Percentiles rank a stretch among this genome's conserved stretches.
These are phyloP conservation scores for Niebla homalea DNA, from an alignment of 495 filamentous ascomycete genomes.

Conservation along the genomic window DNA sequence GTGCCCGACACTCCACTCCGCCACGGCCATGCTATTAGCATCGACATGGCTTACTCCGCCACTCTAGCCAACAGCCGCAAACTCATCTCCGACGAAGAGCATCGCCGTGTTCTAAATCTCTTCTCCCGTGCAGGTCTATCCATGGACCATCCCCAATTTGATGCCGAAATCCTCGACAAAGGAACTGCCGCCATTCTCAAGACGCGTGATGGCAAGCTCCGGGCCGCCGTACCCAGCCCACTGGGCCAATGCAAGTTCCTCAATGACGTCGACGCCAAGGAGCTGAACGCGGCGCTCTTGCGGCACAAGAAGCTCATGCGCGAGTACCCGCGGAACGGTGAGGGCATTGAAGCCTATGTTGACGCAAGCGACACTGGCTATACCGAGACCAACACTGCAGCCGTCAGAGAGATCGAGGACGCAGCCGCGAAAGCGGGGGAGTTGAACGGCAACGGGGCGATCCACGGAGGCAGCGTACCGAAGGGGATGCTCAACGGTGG, in stretches of 20 bases:
- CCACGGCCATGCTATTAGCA: constrained; percentile 52
- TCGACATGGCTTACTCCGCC: constrained; percentile 55
- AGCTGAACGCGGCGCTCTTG: constrained; percentile 36
- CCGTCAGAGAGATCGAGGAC: constrained; percentile 22
- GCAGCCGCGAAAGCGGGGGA: constrained; percentile 23
- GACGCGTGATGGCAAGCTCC: constrained; percentile 46
- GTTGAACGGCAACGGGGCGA: constrained; percentile 18
- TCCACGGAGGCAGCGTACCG: constrained; percentile 12
- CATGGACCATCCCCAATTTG: constrained; percentile 49
- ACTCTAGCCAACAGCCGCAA: constrained; percentile 42
- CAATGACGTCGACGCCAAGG: constrained; percentile 38
- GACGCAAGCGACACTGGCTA: constrained; percentile 48
- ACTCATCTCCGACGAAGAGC: constrained; percentile 37
- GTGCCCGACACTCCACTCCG: constrained; percentile 45
- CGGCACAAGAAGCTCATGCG: constrained; percentile 42
- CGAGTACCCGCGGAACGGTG: constrained; percentile 40
- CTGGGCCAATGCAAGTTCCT: constrained; percentile 44
- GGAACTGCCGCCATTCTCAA: constrained; percentile 48
- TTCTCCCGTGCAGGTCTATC: constrained; percentile 50
- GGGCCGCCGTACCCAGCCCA: constrained; percentile 44
- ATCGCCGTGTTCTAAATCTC: constrained; percentile 39
- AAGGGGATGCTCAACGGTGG: constrained; percentile 18
- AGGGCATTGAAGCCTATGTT: constrained; percentile 47
- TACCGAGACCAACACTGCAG: constrained; percentile 29
- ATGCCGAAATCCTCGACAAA: constrained; percentile 42